Evolutionary conservation across 495 filamentous ascomycete genomes (phyloP), one percentile per base, ranked within the genome.

Genomic region (Evernia prunastri): DNA sequence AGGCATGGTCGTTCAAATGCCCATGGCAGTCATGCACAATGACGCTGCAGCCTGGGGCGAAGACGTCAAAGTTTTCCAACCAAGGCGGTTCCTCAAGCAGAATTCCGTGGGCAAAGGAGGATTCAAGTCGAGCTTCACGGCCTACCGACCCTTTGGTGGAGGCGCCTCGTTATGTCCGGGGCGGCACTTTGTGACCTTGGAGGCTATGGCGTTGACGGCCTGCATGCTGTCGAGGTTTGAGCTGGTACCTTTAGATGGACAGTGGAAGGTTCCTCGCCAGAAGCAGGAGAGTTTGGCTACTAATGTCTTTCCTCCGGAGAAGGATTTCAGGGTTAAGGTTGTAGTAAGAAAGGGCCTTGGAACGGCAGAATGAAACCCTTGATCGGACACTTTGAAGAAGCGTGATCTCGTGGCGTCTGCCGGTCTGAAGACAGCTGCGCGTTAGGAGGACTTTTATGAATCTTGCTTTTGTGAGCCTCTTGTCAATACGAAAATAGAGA

Each of bases 121-220:
- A 7, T 35, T 23, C 4, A 74, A 69, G 53, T 64, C 47, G 1
- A 72, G 70, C 37, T 61, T 60, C 3, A 61, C 66, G 1, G 75
- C 73, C 1, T 79, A 77, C 37, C 63, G 68, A 27, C 65, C 68
- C 25, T 70, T 70, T 63, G 68, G 68, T 1, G 68, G 68, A 39
- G 68, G 68, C n/a, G 42, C 63, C 10, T 57, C 63, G n/a, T 29
- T 70, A 45, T 70, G 68, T 53, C 68, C 67, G 8, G 68, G 68
- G 45, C 63, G 67, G 6, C 68, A 70, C 54, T 70, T 70, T 20
- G 66, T 60, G n/a, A 67, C 68, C 23, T 29, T 63, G 18, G 67
- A 69, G 58, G 49, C 58, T 5, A 63, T 70, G 67, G 67, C 60
- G 15, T 27, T 68, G 31, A 58, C 60, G 17, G 67, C 68, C 5